Evolutionary conservation across 1,284 basidiomycete genomes (phyloP).

Genomic region (Cutaneotrichosporon spelunceum): DNA sequence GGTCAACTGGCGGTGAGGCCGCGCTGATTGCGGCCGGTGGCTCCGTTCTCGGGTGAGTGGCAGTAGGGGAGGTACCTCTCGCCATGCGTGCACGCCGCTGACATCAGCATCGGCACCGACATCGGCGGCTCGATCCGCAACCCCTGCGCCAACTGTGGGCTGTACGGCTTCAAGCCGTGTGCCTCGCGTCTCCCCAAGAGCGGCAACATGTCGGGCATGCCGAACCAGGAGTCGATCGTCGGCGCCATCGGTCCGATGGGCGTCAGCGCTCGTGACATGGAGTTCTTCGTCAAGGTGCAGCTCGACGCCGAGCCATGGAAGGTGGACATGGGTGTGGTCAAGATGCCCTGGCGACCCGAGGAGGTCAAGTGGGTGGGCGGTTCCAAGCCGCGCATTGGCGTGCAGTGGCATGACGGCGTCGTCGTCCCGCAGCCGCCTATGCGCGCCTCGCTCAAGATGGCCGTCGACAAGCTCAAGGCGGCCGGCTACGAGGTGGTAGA

Average conservation of each 20-base stretch:
- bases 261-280: slow-evolving; percentile 38
- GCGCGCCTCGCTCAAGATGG: slow-evolving; percentile 37
- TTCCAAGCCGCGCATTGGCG: slow-evolving; percentile 35
- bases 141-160: slow-evolving; percentile 30
- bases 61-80: not conserved
- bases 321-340: slow-evolving; percentile 35
- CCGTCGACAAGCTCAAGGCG: slow-evolving; percentile 31
- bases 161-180: slow-evolving; percentile 48
- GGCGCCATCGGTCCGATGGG: slow-evolving; percentile 44
- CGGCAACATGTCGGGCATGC: slow-evolving; percentile 39
- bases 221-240: slow-evolving; percentile 38
- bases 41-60: slow-evolving; percentile 22
- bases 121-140: slow-evolving; percentile 49
- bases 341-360: slow-evolving; percentile 39
- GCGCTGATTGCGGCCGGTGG: slow-evolving; percentile 53
- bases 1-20: slow-evolving; percentile 61
- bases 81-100: not conserved
- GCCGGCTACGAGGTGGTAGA: slow-evolving; percentile 34
- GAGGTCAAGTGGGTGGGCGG: slow-evolving; percentile 22
- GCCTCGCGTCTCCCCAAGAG: slow-evolving; percentile 39
- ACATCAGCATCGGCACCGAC: slow-evolving; percentile 51
- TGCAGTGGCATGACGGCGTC: slow-evolving; percentile 47
- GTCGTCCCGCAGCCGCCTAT: slow-evolving; percentile 46
- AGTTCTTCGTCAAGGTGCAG: slow-evolving; percentile 39
- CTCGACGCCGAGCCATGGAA: slow-evolving; percentile 45